A percentile compares a stretch with the other conserved stretches of the same genome.
phyloP scores from a whole-genome alignment of 2,329 filamentous ascomycete species.

The Pseudogymnoascus sp. region DNA sequence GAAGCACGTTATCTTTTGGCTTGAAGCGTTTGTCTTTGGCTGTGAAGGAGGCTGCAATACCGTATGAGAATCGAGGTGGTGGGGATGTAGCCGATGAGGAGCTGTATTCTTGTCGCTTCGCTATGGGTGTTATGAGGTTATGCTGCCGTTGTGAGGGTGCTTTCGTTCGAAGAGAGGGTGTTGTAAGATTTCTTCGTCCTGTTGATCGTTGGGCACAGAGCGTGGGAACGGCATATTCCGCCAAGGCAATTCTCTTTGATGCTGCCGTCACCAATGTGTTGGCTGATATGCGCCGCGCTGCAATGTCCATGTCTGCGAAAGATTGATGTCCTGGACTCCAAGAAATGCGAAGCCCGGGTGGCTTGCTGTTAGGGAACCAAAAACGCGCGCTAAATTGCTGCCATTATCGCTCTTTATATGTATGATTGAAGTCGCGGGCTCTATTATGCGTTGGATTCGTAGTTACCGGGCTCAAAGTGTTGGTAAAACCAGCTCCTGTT shows the following conservation, averaged over 20 bases:
- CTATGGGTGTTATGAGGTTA: neutral
- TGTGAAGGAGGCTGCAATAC: slow-evolving; percentile 66
- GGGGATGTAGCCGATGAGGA: neutral
- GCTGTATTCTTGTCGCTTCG: neutral
- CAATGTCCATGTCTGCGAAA: slow-evolving; percentile 2
- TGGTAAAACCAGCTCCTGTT: neutral
- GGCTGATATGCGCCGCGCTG: slow-evolving; percentile 5
- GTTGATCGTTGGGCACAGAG: neutral
- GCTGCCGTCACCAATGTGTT: neutral
- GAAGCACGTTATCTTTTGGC: slow-evolving; percentile 59
- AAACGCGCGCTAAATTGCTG: slow-evolving; percentile 4
- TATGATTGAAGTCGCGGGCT: neutral
- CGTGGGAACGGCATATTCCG: neutral
- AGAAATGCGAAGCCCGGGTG: neutral
- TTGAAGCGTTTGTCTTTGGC: slow-evolving; percentile 63
- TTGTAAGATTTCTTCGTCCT: neutral
- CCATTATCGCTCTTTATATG: neutral
- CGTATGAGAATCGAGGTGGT: slow-evolving; percentile 45
- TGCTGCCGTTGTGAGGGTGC: neutral
- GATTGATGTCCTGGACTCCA: neutral
- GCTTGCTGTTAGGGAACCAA: neutral
- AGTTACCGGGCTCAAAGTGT: neutral
- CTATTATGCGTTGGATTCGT: neutral
- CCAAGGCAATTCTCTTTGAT: neutral
- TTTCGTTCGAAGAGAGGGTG: neutral